Evolutionary conservation across 2,329 filamentous ascomycete genomes (phyloP), one percentile per base, ranked within the genome.

Genomic region (Hymenoscyphus albidus): DNA sequence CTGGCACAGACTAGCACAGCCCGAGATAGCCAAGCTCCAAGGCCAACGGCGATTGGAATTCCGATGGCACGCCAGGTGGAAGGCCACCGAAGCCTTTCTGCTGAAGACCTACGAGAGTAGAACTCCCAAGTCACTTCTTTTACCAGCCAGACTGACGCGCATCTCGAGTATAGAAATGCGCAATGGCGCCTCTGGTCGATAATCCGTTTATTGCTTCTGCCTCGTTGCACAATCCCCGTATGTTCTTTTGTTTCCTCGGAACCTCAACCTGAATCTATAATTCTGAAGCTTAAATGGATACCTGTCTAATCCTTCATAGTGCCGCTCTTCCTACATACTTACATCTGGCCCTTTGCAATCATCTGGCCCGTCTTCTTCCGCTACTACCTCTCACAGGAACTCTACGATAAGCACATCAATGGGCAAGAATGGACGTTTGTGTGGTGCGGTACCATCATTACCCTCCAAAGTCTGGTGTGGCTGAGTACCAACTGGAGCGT

Each of bases 401-500:
- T 91, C 70, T 99, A 99, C 78, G 90, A 96, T 70, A 89, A 88
- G 75, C 88, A 98, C 80, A 96, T 99, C 69, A 87, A 90, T 73
- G 93, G 90, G n/a, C 88, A 90, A 72, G 95, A 99, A 82, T 99
- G 95, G 94, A 98, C 96, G 0, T 96, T 97, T 76, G 92, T 99
- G 68, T 99, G 92, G 88, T 86, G 90, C 70, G 94, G 91, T 73
- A 84, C 87, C 70, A 97, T 99, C 75, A 83, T 96, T 76, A 97
- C 93, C 12, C 74, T 90, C 64, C 96, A 99, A 81, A 88, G 91
- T 69, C 84, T 99, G 69, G 80, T 93, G 71, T 99, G 95, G 94
- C 84, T 99, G 67, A 94, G 91, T 80, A 99, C 95, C 58, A 92
- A 98, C 80, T 99, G 95, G 95, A 98, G 92, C 75, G 92, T 99